These are phyloP conservation scores for Fusarium longipes DNA, from an alignment of 2,329 filamentous ascomycete species.

Conservation along the genomic window DNA sequence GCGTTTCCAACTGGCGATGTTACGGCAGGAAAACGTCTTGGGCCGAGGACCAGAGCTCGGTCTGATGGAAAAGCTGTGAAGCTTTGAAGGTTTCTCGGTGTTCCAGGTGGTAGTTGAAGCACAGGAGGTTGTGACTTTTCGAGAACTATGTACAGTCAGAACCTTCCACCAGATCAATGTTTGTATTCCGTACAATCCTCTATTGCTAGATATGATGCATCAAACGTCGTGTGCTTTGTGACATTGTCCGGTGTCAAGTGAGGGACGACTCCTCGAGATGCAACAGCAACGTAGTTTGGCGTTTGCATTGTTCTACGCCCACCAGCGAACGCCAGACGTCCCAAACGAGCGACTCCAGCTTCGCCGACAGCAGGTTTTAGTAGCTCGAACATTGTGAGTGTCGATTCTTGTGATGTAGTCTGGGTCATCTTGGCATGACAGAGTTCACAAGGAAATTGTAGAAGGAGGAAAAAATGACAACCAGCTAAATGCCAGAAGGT, in stretches of 20 bases:
- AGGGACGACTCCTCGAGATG: constrained; percentile 85
- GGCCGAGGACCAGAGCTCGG: constrained; percentile 76
- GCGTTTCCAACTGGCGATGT: constrained; percentile 77
- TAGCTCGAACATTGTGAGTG: constrained; percentile 58
- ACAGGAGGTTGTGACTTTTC: constrained; percentile 65
- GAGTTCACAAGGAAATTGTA: neutral
- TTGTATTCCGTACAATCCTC: constrained; percentile 82
- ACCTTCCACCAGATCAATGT: neutral
- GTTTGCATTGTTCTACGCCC: constrained; percentile 78
- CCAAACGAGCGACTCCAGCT: constrained; percentile 70
- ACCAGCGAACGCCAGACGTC: constrained; percentile 70
- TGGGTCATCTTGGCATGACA: constrained; percentile 48
- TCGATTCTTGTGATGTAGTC: constrained; percentile 31
- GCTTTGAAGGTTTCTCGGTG: constrained; percentile 71
- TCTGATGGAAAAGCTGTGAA: constrained; percentile 80
- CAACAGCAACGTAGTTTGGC: constrained; percentile 82
- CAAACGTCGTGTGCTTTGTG: constrained; percentile 70
- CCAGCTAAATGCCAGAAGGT: neutral
- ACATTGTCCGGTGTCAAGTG: constrained; percentile 91
- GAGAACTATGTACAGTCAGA: constrained; percentile 58
- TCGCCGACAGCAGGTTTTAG: constrained; percentile 55
- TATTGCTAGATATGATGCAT: constrained; percentile 81
- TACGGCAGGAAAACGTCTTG: constrained; percentile 82
- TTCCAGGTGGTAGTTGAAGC: constrained; percentile 54
- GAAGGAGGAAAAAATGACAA: neutral